Percentiles rank a stretch among this genome's conserved stretches.
Conservation (phyloP, 495 filamentous ascomycete species). For the Xylaria nigripes region DNA sequence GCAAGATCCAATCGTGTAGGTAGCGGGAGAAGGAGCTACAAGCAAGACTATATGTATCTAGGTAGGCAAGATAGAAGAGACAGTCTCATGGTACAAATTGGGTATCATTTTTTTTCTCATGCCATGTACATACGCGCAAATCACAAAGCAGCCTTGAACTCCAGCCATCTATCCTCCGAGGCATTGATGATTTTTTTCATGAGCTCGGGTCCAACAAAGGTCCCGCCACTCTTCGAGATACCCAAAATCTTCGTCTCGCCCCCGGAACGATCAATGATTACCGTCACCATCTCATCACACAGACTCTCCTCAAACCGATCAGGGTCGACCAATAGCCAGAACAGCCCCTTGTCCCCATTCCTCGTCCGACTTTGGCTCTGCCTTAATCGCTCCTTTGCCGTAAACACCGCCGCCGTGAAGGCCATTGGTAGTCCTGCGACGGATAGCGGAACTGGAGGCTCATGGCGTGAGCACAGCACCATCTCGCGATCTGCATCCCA, state of each 20-base stretch:
- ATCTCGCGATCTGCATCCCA: constrained; percentile 79
- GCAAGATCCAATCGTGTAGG: too few relatives aligned
- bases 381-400: constrained; percentile 45
- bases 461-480: constrained; percentile 62
- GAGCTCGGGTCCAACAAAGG: constrained; percentile 29
- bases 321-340: constrained; percentile 77
- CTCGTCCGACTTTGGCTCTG: constrained; percentile 26
- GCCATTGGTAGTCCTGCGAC: constrained; percentile 61
- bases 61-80: not conserved
- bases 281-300: constrained; percentile 62
- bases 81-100: not conserved
- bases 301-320: constrained; percentile 84
- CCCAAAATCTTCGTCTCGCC: constrained; percentile 51
- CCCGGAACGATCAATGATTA: constrained; percentile 59
- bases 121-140: not conserved
- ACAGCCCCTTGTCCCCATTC: constrained; percentile 39
- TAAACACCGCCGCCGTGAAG: constrained; percentile 66
- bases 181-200: constrained; percentile 33
- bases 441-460: constrained; percentile 38
- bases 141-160: constrained; percentile 20
- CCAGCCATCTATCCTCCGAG: constrained; percentile 35
- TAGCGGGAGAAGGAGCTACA: not conserved
- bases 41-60: not conserved
- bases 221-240: constrained; percentile 80
- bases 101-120: constrained; percentile 14